A percentile compares a stretch with the other conserved stretches of the same genome.
These are phyloP conservation scores for Boletus rubescentipes DNA, from an alignment of 768 basidiomycete species.

Conservation along the genomic window DNA sequence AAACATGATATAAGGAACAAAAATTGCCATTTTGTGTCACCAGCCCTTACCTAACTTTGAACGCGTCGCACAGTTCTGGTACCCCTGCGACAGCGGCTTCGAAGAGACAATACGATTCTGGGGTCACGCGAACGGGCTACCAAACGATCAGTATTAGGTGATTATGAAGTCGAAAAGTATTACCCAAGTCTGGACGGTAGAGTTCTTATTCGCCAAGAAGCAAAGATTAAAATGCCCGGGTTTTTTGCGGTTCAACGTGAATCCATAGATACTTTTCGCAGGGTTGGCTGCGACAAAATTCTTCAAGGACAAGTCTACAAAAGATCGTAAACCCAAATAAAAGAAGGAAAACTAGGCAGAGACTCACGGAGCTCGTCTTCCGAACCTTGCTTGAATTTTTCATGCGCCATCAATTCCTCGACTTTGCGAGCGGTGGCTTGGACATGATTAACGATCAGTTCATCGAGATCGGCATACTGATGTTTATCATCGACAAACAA, in stretches of 20 bases:
- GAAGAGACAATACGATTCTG: conserved; percentile 87
- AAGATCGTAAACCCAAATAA: background rate
- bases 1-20: conserved; percentile 9
- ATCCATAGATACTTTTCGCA: conserved; percentile 93
- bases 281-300: conserved; percentile 93
- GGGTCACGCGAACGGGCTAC: conserved; percentile 83
- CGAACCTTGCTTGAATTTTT: conserved; percentile 87
- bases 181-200: conserved; percentile 91
- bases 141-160: conserved; percentile 3
- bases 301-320: conserved; percentile 77
- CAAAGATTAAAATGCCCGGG: conserved; percentile 94
- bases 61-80: conserved; percentile 92
- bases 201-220: conserved; percentile 91
- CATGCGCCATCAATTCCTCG: conserved; percentile 92
- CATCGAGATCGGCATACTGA: conserved; percentile 91
- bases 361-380: conserved; percentile 88
- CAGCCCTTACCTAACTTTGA: conserved; percentile 74
- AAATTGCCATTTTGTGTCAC: background rate
- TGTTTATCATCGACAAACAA: conserved; percentile 77
- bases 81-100: conserved; percentile 90
- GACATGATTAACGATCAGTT: conserved; percentile 94
- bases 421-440: conserved; percentile 91
- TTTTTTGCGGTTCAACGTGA: conserved; percentile 82
- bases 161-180: background rate
- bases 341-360: background rate